These are phyloP conservation scores for Cymodocea nodosa DNA, from an alignment of 116 monocot species.

Conservation along the genomic window DNA sequence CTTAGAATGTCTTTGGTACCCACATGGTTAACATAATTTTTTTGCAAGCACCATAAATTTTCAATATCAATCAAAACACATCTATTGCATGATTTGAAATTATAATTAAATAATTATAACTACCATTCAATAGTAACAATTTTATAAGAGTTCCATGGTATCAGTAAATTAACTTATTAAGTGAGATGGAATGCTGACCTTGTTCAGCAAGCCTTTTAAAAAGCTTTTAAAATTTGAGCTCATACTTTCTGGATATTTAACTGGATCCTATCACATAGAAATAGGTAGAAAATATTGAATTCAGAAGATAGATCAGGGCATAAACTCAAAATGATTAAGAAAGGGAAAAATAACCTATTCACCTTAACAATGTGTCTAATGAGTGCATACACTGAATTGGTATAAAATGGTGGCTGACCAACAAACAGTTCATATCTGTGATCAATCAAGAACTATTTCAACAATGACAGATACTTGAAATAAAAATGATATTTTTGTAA, in stretches of 20 bases:
- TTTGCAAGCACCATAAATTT: no score
- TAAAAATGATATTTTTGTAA: background rate
- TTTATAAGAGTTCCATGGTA: background rate
- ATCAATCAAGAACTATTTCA: background rate
- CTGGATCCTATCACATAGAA: constrained; percentile 72
- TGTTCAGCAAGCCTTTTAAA: constrained; percentile 89
- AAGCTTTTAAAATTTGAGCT: constrained; percentile 82
- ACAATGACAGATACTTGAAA: background rate
- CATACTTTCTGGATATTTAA: constrained; percentile 98
- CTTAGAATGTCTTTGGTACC: no score
- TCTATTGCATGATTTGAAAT: no score
- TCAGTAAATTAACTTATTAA: background rate
- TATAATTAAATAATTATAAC: no score
- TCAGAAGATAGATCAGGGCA: background rate
- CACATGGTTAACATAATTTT: no score
- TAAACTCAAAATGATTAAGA: background rate
- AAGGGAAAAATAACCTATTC: background rate
- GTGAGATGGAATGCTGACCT: constrained; percentile 28
- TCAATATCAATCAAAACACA: no score
- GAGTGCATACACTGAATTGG: constrained; percentile 98
- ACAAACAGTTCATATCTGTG: constrained; percentile 93
- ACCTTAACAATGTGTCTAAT: constrained; percentile 97
- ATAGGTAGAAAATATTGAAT: background rate
- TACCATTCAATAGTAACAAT: no score
- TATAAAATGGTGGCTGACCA: constrained; percentile 99